Base-by-base conservation (phyloP, 75 land plant genomes). In the Chamaecyparis obtusa region DNA sequence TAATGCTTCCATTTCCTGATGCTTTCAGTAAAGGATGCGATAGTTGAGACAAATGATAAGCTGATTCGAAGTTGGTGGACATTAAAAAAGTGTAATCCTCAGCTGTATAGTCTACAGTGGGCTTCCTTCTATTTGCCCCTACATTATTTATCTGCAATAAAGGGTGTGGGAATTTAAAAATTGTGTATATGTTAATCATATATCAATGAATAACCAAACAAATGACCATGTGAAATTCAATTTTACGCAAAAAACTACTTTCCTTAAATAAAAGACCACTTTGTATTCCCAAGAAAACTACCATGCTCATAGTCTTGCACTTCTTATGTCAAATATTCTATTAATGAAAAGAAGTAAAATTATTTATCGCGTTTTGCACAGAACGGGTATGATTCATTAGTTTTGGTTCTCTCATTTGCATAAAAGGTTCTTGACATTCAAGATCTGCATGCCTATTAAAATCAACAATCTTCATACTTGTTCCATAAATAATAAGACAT, bases 21-120 rank as follows among this genome's bases (percentile, higher is more conserved):
- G 93, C 91, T 86, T 96, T 96, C 9, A 97, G 87, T 60, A 93
- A 92, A 57, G 98, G 97, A 89, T 97, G 92, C 60, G 94, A 92
- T 48, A 96, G 89, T 87, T 95, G 98, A 86, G 91, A 89, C 2
- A 90, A 39, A 86, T 96, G 94, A 87, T 89, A 96, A 19, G 88
- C 88, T 55, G 94, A 91, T 78, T 92, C 93, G 33, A 92, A 88
- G 79, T 92, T 92, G 80, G 93, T 89, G 10, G 92, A 35, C 85
- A 90, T 49, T 9, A 90, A 6, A 41, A 84, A 79, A 21, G 92
- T 54, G 60, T 78, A 88, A 83, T 92, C 93, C 48, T 92, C 92
- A 35, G 90, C 79, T 8, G 92, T 91, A 89, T 88, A 92, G 0
- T 91, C 92, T n/a, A 91, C 74, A 14, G 93, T 91, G 33, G 93